Base-by-base conservation (phyloP, 148 eudicot genomes). In the Drosera capensis region DNA sequence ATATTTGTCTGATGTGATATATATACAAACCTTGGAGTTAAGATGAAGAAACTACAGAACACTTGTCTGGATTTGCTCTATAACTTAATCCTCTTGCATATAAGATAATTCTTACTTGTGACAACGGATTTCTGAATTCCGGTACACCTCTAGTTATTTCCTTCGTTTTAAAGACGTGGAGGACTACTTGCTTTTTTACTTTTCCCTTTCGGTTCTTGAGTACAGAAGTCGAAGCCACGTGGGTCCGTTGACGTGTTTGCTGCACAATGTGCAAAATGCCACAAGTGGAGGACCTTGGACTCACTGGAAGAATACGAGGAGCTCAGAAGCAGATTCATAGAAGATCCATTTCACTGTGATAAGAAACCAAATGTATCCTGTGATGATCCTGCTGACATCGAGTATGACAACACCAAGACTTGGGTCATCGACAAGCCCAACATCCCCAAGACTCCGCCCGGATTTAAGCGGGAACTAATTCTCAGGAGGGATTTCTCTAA, bases 391-490 rank as follows among this genome's bases (percentile, higher is more conserved):
- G 80, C 86, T 57, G 90, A 85, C 58, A 72, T 85, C 5, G 78
- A 77, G 52, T 69, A 72, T 30, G 78, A 80, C 49, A 59, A 65
- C 9, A 45, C 78, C 0, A 56, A 78, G 13, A 72, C 73, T 2
- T 85, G 90, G 95, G 80, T 59, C 49, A 62, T 74, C 2, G 85
- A 85, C 68, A 74, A 66, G 68, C 90, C 86, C n/a, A 71, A 71
- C 64, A 57, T 74, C 38, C 95, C 95, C 7, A 73, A 63, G 55
- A 71, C 86, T 57, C 92, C 95, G 14, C 7, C 42, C 7, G 86
- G 86, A 8, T 85, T 85, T 48, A 58, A 67, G 62, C 69, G 82
- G 54, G 55, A 46, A 23, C 49, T 77, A 29, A 67, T 74, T 20
- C 71, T 80, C 43, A 64, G 90, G 55, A 72, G 58, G 61, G 92